phyloP scores from a whole-genome alignment of 2,329 filamentous ascomycete genomes.

The Neoscytalidium dimidiatum region DNA sequence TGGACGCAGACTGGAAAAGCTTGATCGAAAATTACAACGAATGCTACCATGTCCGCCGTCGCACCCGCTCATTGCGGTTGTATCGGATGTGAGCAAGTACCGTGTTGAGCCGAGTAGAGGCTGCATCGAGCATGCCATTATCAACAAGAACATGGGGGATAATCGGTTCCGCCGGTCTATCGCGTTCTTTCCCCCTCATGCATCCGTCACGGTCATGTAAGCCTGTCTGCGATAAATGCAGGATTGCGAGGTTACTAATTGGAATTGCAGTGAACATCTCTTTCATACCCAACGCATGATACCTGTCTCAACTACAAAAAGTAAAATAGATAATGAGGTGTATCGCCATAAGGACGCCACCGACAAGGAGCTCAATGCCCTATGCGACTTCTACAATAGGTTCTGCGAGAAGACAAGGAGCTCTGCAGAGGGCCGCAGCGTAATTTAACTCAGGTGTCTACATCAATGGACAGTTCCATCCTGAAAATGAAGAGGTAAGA shows the following conservation, averaged over 20 bases:
- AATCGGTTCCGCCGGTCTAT: constrained; percentile 30
- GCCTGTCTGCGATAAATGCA: neutral
- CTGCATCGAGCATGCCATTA: constrained; percentile 35
- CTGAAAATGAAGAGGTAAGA: constrained; percentile 57
- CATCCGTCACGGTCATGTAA: constrained; percentile 35
- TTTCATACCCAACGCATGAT: constrained; percentile 66
- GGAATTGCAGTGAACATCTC: constrained; percentile 46
- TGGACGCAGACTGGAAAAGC: constrained; percentile 37
- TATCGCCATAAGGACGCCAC: constrained; percentile 62
- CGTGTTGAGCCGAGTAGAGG: constrained; percentile 32
- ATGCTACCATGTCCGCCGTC: constrained; percentile 65
- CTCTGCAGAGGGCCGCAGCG: constrained; percentile 61
- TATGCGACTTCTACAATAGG: constrained; percentile 62
- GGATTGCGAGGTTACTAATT: constrained; percentile 18
- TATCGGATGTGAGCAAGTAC: constrained; percentile 61
- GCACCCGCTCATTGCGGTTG: constrained; percentile 58
- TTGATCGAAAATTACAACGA: constrained; percentile 64
- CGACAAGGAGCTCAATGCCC: constrained; percentile 59
- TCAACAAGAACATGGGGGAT: constrained; percentile 31
- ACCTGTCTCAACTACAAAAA: constrained; percentile 53
- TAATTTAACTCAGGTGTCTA: constrained; percentile 63
- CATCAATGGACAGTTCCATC: constrained; percentile 64
- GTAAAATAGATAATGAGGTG: constrained; percentile 63
- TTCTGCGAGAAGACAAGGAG: constrained; percentile 66
- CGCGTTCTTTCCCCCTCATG: constrained; percentile 35